These are phyloP conservation scores for Geotrichum carabidarum DNA, from an alignment of 1,139 yeast genomes.

Conservation along the genomic window DNA sequence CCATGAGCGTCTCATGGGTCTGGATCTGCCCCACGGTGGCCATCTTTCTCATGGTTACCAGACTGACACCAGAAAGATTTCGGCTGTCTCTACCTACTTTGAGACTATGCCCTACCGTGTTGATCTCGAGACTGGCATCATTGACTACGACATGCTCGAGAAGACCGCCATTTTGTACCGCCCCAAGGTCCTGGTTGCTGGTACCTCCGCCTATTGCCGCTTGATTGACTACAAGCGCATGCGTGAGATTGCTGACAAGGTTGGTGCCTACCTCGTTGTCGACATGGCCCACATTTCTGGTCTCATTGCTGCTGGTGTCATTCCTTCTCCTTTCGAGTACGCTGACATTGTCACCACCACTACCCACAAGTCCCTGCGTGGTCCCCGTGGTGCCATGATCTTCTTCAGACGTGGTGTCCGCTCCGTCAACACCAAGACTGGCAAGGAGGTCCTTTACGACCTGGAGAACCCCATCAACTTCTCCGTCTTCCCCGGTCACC, in stretches of 20 bases:
- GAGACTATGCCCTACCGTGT: constrained; percentile 96
- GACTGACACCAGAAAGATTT: constrained; percentile 79
- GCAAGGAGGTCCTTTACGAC: constrained; percentile 81
- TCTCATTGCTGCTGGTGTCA: constrained; percentile 85
- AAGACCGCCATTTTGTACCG: constrained; percentile 80
- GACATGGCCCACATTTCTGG: constrained; percentile 99
- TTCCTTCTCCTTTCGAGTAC: constrained; percentile 87
- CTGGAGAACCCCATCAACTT: constrained; percentile 87
- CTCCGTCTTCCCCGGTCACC: constrained; percentile 97
- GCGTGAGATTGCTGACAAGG: constrained; percentile 83
- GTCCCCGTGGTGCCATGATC: constrained; percentile 99
- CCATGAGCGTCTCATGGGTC: constrained; percentile 93
- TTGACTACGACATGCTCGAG: constrained; percentile 85
- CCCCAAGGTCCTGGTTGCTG: constrained; percentile 93
- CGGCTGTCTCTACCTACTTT: constrained; percentile 86
- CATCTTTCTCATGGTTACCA: constrained; percentile 96
- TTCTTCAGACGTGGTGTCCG: constrained; percentile 89
- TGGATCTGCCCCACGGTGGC: constrained; percentile 96
- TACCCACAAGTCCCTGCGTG: constrained; percentile 93
- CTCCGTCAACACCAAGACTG: constrained; percentile 71
- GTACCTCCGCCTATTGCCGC: constrained; percentile 94
- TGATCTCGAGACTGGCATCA: constrained; percentile 76
- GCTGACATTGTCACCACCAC: constrained; percentile 96
- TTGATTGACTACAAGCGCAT: constrained; percentile 85
- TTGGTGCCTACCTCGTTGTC: constrained; percentile 84